Evolutionary conservation across 805 yeast genomes (phyloP), one percentile per base, ranked within the genome.

Genomic region (Lachancea quebecensis): DNA sequence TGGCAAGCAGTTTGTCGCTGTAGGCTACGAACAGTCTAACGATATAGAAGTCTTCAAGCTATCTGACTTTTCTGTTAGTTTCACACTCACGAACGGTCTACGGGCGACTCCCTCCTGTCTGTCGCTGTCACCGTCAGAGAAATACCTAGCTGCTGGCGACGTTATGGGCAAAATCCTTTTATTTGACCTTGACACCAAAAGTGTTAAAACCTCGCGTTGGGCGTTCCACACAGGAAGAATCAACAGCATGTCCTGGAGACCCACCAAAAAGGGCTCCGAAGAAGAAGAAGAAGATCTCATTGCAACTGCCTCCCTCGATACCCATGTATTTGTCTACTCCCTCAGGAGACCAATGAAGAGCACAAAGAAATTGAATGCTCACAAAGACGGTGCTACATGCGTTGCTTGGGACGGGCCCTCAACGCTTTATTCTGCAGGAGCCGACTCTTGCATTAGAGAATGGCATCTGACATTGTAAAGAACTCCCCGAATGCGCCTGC

Each of bases 201-300:
- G 74, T 2, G 67, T 86, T 7, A 74, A 81, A 32, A 88, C 98
- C 2, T 79, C 95, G 0, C 78, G 97, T 60, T 93, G 99, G 99
- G 82, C 95, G 0, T 91, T 87, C 79, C 97, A 93, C 62, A 85
- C 90, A 2, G 82, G 95, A 46, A 80, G 77, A 45, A 83, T 93
- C 50, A 79, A 78, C 47, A 75, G 81, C 28, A 85, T 93, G 39
- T 65, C 79, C 18, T 93, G 98, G 99, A 76, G 48, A 46, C 62
- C 65, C 8, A 17, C 31, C 9, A 39, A n/a, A 6, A 37, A 17
- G 16, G 49, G 36, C 16, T 12, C n/a, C 9, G 46, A 30, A 7
- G 57, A 45, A 14, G 51, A 81, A 38, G 89, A 84, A 54, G 82
- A 85, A 46, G 79, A 82, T 53, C 80, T 75, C 53, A 74, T 85